phyloP scores from a whole-genome alignment of 1,284 basidiomycete species.

The Retiboletus flavoniger region DNA sequence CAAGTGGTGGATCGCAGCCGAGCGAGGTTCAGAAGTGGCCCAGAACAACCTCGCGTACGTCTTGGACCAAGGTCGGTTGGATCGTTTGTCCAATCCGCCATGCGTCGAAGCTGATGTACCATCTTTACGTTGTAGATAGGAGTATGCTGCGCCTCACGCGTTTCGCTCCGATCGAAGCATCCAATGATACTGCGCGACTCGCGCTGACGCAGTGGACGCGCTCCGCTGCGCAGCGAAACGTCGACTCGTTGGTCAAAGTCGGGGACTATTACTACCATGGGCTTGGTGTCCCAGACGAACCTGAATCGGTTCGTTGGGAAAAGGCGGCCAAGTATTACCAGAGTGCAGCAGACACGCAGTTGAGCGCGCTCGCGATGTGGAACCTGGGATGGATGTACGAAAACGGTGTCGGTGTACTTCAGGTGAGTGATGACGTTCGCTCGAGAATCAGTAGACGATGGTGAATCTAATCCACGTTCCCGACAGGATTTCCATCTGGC shows the following conservation, averaged over 20 bases:
- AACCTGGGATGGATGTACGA: conserved; percentile 99
- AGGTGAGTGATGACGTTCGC: conserved; percentile 45
- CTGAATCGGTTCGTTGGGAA: conserved; percentile 64
- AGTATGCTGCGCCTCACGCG: conserved; percentile 68
- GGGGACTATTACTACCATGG: conserved; percentile 95
- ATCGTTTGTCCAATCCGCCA: neutral
- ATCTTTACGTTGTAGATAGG: conserved; percentile 53
- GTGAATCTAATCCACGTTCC: neutral
- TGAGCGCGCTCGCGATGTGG: conserved; percentile 96
- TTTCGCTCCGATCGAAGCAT: conserved; percentile 65
- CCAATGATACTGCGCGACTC: conserved; percentile 76
- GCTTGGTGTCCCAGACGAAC: conserved; percentile 67
- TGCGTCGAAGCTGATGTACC: neutral
- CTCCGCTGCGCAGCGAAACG: conserved; percentile 89
- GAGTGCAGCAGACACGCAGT: conserved; percentile 85
- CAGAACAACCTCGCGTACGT: conserved; percentile 96
- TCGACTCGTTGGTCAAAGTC: conserved; percentile 95
- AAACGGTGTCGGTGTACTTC: conserved; percentile 87
- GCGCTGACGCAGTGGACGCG: conserved; percentile 93
- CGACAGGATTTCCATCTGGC: conserved; percentile 93
- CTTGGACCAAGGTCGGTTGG: conserved; percentile 76
- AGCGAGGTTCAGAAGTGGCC: conserved; percentile 88
- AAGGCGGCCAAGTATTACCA: conserved; percentile 94
- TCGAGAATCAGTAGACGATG: neutral
- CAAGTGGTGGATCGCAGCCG: conserved; percentile 93